Evolutionary conservation across 2,329 filamentous ascomycete species (phyloP), one percentile per base, ranked within the genome.

Genomic region (Alternaria sp.): DNA sequence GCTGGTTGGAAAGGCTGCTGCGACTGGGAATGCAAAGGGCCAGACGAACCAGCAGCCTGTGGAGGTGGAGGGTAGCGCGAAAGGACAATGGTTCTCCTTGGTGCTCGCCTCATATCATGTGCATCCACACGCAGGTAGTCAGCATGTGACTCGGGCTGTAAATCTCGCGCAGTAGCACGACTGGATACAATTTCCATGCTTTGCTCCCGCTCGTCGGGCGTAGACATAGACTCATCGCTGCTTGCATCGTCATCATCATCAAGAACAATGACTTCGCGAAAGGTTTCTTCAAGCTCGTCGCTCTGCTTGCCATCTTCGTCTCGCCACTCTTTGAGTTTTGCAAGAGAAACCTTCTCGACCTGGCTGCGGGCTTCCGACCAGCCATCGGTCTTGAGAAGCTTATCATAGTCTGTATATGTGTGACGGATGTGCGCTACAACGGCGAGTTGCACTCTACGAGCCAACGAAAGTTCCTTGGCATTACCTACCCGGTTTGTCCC

Each of bases 181-280:
- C 68, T 74, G 7, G 70, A 74, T 9, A 76, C 68, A 22, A 77
- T 74, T 52, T 77, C 74, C 67, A 74, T 69, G 54, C 73, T 76
- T 36, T 70, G 65, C 44, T 74, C 73, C 32, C 75, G 68, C 46
- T 69, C 71, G 52, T 73, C 66, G 36, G 63, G 66, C 22, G 67
- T 70, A 11, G 66, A 60, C 25, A 55, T 41, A 14, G 68, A 66
- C 52, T 81, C 75, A 56, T 81, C 80, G 51, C 64, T 65, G 43
- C 63, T 62, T 20, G 80, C 80, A 44, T 86, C 85, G 54, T 88
- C 85, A 69, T 88, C 86, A 69, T 88, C 86, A 54, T 87, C 86
- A 57, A 89, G 85, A 54, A 89, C 84, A 67, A 90, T 88, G 59
- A 88, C 85, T 74, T 90, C 87, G 51, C 86, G 84, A 54, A 89